These are phyloP conservation scores for Cyclostephanos tholiformis DNA, from an alignment of 108 stramenopile genomes.

Conservation along the genomic window DNA sequence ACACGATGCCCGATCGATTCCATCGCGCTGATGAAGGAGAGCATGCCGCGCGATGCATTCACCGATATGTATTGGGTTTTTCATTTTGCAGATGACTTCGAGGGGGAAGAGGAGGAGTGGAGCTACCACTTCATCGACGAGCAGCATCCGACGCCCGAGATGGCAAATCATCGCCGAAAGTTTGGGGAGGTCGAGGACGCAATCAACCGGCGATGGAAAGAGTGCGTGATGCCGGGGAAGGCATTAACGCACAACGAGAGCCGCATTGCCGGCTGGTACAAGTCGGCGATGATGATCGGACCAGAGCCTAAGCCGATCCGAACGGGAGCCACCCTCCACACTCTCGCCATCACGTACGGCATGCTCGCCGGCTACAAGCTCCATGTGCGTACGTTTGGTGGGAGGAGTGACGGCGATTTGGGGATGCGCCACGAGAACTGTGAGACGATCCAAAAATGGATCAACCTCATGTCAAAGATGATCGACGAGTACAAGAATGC, in stretches of 20 bases:
- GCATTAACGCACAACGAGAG: slow-evolving; percentile 17
- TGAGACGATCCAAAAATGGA: no score
- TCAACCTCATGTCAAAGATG: no score
- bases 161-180: slow-evolving; percentile 18
- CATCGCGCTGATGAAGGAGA: no score
- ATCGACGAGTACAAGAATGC: no score
- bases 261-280: slow-evolving; percentile 27
- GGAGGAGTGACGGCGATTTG: slow-evolving; percentile 10
- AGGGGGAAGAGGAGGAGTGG: no score
- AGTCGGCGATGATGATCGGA: slow-evolving; percentile 11
- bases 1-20: no score
- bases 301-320: slow-evolving; percentile 29
- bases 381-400: slow-evolving; percentile 12
- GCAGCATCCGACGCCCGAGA: background rate
- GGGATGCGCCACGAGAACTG: background rate
- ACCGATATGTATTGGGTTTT: no score
- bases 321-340: slow-evolving; percentile 23
- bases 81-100: no score
- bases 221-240: no score
- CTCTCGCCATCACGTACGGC: slow-evolving; percentile 15
- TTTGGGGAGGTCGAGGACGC: background rate
- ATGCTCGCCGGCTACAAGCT: slow-evolving; percentile 14
- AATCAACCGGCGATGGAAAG: no score
- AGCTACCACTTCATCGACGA: no score
- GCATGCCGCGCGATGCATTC: no score